These are phyloP conservation scores for Nadsonia commutata DNA, from an alignment of 1,139 yeast species.

Conservation along the genomic window DNA sequence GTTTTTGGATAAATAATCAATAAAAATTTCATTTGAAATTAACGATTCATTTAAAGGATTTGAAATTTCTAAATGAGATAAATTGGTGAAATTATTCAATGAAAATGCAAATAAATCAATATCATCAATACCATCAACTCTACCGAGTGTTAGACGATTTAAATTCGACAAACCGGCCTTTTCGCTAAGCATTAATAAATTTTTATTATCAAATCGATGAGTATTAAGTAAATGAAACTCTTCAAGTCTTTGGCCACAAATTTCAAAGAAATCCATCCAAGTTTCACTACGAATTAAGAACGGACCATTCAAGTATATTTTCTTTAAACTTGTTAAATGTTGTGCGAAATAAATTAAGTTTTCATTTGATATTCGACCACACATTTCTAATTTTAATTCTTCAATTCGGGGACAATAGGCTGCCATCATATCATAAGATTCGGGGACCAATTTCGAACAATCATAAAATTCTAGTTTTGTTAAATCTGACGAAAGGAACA, in stretches of 20 bases:
- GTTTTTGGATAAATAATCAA: constrained; percentile 45
- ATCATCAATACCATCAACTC: constrained; percentile 57
- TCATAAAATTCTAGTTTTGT: constrained; percentile 69
- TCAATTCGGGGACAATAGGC: constrained; percentile 66
- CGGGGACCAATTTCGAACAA: constrained; percentile 64
- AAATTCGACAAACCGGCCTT: constrained; percentile 33
- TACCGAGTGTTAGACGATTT: constrained; percentile 36
- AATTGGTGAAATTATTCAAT: constrained; percentile 12
- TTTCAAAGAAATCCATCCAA: constrained; percentile 63
- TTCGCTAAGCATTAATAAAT: constrained; percentile 47
- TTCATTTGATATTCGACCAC: constrained; percentile 81
- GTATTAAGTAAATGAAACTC: constrained; percentile 62
- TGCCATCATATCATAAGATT: constrained; percentile 54
- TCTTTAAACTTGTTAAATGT: constrained; percentile 39
- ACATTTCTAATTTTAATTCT: constrained; percentile 62
- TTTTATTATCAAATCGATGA: constrained; percentile 62
- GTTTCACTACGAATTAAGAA: constrained; percentile 59
- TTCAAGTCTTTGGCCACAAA: constrained; percentile 31
- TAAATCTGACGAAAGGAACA: constrained; percentile 53
- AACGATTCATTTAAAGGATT: constrained; percentile 38
- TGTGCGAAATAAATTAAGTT: constrained; percentile 48
- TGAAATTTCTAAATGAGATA: constrained; percentile 52
- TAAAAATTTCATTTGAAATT: constrained; percentile 57
- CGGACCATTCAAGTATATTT: constrained; percentile 66
- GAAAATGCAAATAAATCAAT: constrained; percentile 14